These are phyloP conservation scores for Erythrophleum fordii DNA, from an alignment of 306 rosid genomes.

Conservation along the genomic window DNA sequence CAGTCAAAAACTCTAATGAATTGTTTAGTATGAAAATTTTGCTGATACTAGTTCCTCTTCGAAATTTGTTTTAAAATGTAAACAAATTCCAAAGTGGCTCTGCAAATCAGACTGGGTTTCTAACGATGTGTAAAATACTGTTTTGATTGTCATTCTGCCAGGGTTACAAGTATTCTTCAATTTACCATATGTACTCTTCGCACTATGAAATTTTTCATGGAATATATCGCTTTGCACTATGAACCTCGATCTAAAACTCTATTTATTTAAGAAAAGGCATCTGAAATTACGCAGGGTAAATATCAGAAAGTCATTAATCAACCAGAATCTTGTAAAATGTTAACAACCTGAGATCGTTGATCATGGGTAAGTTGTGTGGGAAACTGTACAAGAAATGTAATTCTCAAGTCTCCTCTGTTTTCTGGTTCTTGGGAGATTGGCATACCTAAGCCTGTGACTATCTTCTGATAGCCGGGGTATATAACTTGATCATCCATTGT, in stretches of 20 bases:
- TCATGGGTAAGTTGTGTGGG: constrained; percentile 58
- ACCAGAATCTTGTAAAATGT: constrained; percentile 52
- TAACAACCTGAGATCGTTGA: constrained; percentile 62
- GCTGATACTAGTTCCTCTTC: no score
- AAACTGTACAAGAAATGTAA: constrained; percentile 69
- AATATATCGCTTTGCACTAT: not conserved
- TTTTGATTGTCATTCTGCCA: not conserved
- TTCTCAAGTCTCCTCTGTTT: constrained; percentile 66
- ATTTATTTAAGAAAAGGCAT: not conserved
- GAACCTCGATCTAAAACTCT: not conserved
- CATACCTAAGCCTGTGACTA: constrained; percentile 75
- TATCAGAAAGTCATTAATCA: not conserved
- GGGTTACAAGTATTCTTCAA: not conserved
- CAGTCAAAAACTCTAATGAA: no score
- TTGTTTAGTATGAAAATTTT: no score
- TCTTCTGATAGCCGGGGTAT: constrained; percentile 60
- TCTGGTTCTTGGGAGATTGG: constrained; percentile 48
- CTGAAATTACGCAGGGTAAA: not conserved
- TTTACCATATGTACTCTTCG: not conserved
- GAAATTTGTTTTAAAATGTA: not conserved
- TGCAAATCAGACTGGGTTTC: not conserved
- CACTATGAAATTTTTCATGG: not conserved
- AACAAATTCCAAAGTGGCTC: not conserved
- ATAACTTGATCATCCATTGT: constrained; percentile 52
- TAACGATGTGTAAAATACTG: not conserved